Base-by-base conservation (phyloP, 345 rosid species). In the Cardamine chenopodiifolia region DNA sequence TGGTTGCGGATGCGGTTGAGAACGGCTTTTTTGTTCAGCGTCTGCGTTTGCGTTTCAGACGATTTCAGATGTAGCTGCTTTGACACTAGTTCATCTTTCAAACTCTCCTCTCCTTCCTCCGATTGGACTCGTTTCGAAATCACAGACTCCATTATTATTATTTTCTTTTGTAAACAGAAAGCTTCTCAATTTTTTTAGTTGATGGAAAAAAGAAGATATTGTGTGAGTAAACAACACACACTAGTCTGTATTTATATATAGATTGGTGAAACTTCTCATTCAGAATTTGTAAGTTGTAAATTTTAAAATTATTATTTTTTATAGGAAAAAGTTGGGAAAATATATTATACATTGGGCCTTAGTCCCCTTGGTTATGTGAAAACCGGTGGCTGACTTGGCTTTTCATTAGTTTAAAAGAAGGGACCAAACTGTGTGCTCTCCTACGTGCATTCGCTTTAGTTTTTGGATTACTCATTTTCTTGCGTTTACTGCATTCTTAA, bases 1-100 rank as follows among this genome's bases (percentile, higher is more conserved):
- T 72, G 70, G 58, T 78, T 14, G 19, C 74, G 81, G 58, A 78
- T 72, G n/a, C 81, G 74, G 77, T 72, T 78, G 6, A 78, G 74
- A 18, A 78, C 81, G 10, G 78, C 81, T 67, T 25, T 72, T 72
- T 44, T 78, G 53, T 78, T 78, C 22, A 78, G 64, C 73, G 63
- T 45, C 18, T 75, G 73, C 79, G 75, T 70, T 23, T 64, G 67
- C 68, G 68, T 72, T 58, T 66, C 77, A 17, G 74, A 78, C 1
- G 78, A 58, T 58, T 66, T 72, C 1, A 78, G 65, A 12, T 78
- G 81, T 49, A 78, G 73, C 61, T 78, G 73, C 50, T 78, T 66
- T 0, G 78, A 72, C 22, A 78, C 77, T 44, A 42, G 73, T 11
- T 72, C 81, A 11, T 71, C 81, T 22, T 65, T 66, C n/a, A 71